These are phyloP conservation scores for Cercospora berteroae DNA, from an alignment of 2,329 filamentous ascomycete genomes.

Conservation along the genomic window DNA sequence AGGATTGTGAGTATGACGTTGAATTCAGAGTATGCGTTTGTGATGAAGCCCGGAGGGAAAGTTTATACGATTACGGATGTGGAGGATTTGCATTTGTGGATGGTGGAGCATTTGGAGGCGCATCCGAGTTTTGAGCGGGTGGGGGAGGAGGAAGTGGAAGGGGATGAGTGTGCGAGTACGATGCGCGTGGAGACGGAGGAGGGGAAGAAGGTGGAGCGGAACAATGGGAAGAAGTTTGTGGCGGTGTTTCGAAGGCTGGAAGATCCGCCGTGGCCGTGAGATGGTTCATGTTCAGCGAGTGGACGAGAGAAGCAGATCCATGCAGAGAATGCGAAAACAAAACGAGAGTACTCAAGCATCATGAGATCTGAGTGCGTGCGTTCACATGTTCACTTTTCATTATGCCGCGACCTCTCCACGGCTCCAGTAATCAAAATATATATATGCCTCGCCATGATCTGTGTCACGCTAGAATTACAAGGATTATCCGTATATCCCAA, in stretches of 20 bases:
- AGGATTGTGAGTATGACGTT: conserved; percentile 86
- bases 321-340: not conserved
- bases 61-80: conserved; percentile 98
- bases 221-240: conserved; percentile 86
- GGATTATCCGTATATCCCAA: not conserved
- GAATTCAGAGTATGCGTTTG: conserved; percentile 91
- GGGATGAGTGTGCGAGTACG: conserved; percentile 67
- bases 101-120: conserved; percentile 78
- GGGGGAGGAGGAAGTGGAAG: conserved; percentile 59
- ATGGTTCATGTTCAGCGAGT: not conserved
- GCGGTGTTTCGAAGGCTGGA: conserved; percentile 79
- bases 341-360: not conserved
- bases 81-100: conserved; percentile 89
- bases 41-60: conserved; percentile 75
- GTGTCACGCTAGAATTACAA: not conserved
- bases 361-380: not conserved
- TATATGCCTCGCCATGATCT: not conserved
- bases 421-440: not conserved
- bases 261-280: conserved; percentile 69
- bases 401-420: not conserved
- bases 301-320: not conserved
- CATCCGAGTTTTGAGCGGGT: conserved; percentile 79
- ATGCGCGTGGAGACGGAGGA: conserved; percentile 91
- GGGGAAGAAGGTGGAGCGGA: conserved; percentile 91
- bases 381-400: not conserved